Evolutionary conservation across 2,329 filamentous ascomycete species (phyloP).

Genomic region (Ophidiomyces ophidiicola): DNA sequence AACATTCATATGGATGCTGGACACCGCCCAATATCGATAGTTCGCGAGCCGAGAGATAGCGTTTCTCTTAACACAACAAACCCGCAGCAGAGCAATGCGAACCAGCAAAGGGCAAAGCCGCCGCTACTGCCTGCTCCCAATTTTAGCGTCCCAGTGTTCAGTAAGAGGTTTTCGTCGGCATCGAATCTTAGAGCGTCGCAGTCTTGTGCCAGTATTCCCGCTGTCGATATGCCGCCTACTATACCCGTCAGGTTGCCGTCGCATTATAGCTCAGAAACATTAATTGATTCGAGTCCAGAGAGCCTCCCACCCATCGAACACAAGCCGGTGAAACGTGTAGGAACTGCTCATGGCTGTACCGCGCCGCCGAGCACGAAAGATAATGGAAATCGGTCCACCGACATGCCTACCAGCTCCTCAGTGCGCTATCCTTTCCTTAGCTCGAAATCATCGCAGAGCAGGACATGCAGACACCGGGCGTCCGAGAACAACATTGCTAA

Average conservation of each 20-base stretch:
- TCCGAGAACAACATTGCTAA: slow-evolving; percentile 1
- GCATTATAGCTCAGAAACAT: slow-evolving; percentile 4
- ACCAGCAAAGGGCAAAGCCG: neutral
- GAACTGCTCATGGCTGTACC: neutral
- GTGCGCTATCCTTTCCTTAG: neutral
- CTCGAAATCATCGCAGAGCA: slow-evolving; percentile 1
- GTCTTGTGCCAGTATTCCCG: neutral
- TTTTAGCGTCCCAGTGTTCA: slow-evolving; percentile 33
- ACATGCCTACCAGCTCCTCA: neutral
- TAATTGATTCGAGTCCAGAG: slow-evolving; percentile 6
- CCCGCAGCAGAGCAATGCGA: slow-evolving; percentile 14
- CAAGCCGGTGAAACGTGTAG: neutral
- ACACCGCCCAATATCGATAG: slow-evolving; percentile 6
- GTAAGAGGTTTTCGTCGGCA: slow-evolving; percentile 18
- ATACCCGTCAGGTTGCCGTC: slow-evolving; percentile 2
- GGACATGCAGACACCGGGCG: slow-evolving; percentile 11
- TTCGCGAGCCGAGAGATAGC: slow-evolving; percentile 2
- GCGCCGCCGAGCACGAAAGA: neutral
- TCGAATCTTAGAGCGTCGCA: neutral
- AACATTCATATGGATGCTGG: neutral
- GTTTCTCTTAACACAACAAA: neutral
- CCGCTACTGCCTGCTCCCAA: slow-evolving; percentile 26
- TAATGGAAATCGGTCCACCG: neutral
- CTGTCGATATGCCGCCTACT: neutral
- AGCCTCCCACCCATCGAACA: neutral